Conservation (phyloP, 2,329 filamentous ascomycete species). For the Alternaria ventricosa region DNA sequence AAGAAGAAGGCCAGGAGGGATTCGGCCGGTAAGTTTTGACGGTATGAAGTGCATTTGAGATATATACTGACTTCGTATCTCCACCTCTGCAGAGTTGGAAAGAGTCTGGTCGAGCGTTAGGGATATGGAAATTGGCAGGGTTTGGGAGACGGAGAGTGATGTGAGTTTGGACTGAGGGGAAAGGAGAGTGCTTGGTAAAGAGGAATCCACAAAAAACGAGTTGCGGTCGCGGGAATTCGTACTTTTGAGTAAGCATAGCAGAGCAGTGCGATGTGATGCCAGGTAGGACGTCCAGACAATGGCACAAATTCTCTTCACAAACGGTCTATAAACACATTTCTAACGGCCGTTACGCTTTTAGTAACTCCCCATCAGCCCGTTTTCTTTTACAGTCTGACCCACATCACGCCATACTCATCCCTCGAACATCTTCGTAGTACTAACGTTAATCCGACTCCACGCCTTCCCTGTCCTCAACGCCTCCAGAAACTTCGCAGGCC, state of each 20-base stretch:
- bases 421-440: constrained; percentile 66
- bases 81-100: not conserved
- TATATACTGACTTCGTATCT: not conserved
- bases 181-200: not conserved
- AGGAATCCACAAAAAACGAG: not conserved
- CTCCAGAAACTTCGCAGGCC: constrained; percentile 59
- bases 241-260: not conserved
- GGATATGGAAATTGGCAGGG: not conserved
- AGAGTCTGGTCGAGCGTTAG: not conserved
- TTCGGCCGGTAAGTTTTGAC: not conserved
- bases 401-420: not conserved
- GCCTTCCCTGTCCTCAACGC: constrained; percentile 54
- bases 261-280: not conserved
- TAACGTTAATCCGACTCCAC: constrained; percentile 73
- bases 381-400: not conserved
- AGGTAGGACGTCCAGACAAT: not conserved
- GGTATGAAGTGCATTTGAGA: not conserved
- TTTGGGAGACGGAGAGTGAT: not conserved
- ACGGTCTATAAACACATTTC: not conserved
- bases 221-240: not conserved
- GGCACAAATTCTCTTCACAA: not conserved
- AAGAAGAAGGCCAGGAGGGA: not conserved
- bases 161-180: not conserved
- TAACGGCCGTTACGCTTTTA: not conserved
- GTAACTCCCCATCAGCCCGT: not conserved